phyloP scores from a whole-genome alignment of 805 yeast genomes.

The Schwanniomyces pseudopolymorphus region DNA sequence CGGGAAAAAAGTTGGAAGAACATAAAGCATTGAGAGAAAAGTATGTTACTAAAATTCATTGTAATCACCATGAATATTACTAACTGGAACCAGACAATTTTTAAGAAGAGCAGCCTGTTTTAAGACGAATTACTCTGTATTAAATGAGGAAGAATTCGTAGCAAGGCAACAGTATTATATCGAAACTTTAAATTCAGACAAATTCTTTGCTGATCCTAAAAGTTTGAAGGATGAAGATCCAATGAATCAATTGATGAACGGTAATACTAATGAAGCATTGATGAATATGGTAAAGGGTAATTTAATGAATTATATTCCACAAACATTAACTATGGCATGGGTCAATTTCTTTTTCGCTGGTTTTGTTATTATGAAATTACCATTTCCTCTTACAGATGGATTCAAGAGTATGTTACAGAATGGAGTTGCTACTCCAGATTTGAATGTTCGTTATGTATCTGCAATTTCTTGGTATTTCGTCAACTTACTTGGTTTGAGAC shows the following conservation, averaged over 20 bases:
- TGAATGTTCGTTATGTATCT: conserved; percentile 90
- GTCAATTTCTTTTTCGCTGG: conserved; percentile 92
- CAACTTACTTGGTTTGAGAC: conserved; percentile 76
- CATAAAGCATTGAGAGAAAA: conserved; percentile 42
- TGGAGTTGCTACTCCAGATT: conserved; percentile 79
- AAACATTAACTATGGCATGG: conserved; percentile 95
- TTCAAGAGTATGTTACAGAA: conserved; percentile 91
- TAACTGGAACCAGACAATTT: conserved; percentile 43
- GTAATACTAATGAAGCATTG: conserved; percentile 69
- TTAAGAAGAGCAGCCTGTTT: conserved; percentile 60
- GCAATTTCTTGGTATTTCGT: conserved; percentile 96
- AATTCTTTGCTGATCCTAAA: conserved; percentile 45
- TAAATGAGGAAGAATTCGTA: conserved; percentile 52
- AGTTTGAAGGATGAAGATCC: conserved; percentile 37
- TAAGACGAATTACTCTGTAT: conserved; percentile 50
- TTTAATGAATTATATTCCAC: conserved; percentile 83
- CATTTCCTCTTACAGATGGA: conserved; percentile 86
- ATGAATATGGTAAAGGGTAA: conserved; percentile 78
- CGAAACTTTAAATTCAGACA: conserved; percentile 50
- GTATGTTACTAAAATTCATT: conserved; percentile 16
- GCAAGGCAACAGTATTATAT: conserved; percentile 50
- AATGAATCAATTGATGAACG: conserved; percentile 67
- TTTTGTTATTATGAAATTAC: conserved; percentile 73
- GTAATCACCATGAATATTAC: conserved; percentile 2
- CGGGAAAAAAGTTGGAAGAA: conserved; percentile 55